These are phyloP conservation scores for Cyberlindnera samutprakarnensis DNA, from an alignment of 805 yeast genomes.

Conservation along the genomic window DNA sequence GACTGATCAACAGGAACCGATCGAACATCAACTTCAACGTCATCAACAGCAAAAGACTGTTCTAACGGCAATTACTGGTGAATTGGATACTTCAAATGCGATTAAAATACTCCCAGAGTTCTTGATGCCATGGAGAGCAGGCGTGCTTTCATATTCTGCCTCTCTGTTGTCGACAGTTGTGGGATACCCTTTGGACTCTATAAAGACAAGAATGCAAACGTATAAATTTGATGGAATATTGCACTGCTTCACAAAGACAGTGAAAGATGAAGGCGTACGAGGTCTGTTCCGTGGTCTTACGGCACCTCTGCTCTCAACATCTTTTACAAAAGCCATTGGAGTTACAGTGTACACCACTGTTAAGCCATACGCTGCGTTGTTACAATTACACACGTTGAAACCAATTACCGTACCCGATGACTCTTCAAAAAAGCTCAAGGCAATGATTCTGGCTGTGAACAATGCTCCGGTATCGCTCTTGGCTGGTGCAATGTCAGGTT, in stretches of 20 bases:
- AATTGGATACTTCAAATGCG: constrained; percentile 37
- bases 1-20: too few relatives aligned
- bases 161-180: constrained; percentile 56
- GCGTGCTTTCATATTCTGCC: constrained; percentile 56
- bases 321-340: constrained; percentile 56
- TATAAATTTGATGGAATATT: constrained; percentile 50
- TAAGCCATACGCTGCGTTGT: constrained; percentile 34
- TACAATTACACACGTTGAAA: constrained; percentile 14
- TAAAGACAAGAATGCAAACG: constrained; percentile 82
- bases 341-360: constrained; percentile 54
- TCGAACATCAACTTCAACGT: too few relatives aligned
- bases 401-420: constrained; percentile 8
- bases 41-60: constrained; percentile 3
- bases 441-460: constrained; percentile 20
- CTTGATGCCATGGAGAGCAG: constrained; percentile 45
- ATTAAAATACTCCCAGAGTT: constrained; percentile 39
- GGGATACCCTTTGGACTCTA: constrained; percentile 85
- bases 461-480: constrained; percentile 40
- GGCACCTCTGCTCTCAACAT: constrained; percentile 65
- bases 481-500: constrained; percentile 66
- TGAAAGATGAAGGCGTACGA: constrained; percentile 50
- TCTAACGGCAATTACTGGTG: constrained; percentile 54
- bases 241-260: constrained; percentile 51
- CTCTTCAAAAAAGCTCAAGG: constrained; percentile 6
- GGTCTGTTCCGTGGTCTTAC: constrained; percentile 74